Evolutionary conservation across 176 grass and related monocot species (phyloP).

Genomic region (Rhynchospora pubera): DNA sequence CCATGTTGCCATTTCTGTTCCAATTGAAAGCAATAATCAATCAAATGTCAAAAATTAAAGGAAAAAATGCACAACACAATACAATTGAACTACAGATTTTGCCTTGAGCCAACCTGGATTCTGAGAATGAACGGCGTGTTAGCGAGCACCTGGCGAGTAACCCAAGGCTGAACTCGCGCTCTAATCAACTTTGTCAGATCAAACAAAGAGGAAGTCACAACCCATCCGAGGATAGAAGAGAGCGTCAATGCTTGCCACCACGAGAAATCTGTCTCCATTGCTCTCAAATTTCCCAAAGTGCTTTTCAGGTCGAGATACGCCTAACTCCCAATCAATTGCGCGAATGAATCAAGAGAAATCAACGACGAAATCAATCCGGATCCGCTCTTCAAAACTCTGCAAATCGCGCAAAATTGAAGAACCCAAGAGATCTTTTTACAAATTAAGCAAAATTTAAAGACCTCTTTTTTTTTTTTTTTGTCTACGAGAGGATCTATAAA

Average conservation of each 20-base stretch:
- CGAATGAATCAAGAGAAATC: not conserved
- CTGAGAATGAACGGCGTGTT: slow-evolving; percentile 52
- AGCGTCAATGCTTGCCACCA: slow-evolving; percentile 74
- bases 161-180: slow-evolving; percentile 57
- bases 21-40: slow-evolving; percentile 20
- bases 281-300: not conserved
- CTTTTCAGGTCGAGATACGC: not conserved
- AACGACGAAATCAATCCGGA: not conserved
- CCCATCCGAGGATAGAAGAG: slow-evolving; percentile 56
- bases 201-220: slow-evolving; percentile 62
- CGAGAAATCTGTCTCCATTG: slow-evolving; percentile 46
- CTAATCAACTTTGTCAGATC: slow-evolving; percentile 64
- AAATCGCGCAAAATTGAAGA: not conserved
- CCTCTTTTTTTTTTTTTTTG: not conserved
- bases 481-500: not conserved
- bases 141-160: slow-evolving; percentile 51
- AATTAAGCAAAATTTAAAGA: not conserved
- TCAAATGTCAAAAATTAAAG: not conserved
- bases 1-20: slow-evolving; percentile 59
- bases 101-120: slow-evolving; percentile 57
- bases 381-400: not conserved
- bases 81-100: not conserved
- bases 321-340: not conserved
- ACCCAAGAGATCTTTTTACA: not conserved
- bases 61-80: not conserved